These are phyloP conservation scores for Haplosporangium gracile DNA, from an alignment of 192 early-diverging fungal genomes.

Conservation along the genomic window DNA sequence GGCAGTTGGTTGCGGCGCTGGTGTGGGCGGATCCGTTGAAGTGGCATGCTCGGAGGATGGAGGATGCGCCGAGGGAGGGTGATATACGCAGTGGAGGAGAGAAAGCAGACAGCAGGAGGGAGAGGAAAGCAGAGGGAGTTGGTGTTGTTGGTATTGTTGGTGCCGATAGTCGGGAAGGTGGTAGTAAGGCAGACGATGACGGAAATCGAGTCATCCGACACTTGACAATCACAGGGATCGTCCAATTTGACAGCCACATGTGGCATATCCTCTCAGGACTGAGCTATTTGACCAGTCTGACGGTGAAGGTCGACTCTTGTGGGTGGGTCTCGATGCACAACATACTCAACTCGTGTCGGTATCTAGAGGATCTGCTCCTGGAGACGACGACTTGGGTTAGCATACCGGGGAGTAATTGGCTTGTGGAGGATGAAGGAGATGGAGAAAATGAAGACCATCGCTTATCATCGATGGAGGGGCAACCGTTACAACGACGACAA, in stretches of 20 bases:
- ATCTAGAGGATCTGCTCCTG: background rate
- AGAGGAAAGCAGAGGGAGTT: background rate
- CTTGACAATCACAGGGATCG: background rate
- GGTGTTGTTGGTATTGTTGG: background rate
- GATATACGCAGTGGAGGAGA: background rate
- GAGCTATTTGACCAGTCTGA: background rate
- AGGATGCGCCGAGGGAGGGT: background rate
- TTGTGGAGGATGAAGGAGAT: background rate
- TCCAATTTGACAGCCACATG: background rate
- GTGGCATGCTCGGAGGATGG: background rate
- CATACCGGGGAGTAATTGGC: background rate
- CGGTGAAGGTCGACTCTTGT: background rate
- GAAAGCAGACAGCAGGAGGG: background rate
- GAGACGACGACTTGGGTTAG: background rate
- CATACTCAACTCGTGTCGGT: background rate
- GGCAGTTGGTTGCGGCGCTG: background rate
- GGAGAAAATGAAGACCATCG: background rate
- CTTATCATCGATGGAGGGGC: background rate
- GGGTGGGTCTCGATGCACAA: background rate
- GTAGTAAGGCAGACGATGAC: background rate
- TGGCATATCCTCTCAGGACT: background rate
- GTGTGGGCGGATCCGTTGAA: background rate
- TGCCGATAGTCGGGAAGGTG: background rate
- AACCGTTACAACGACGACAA: background rate
- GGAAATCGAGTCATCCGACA: background rate